Conservation (phyloP, 495 filamentous ascomycete species). For the Niebla homalea region DNA sequence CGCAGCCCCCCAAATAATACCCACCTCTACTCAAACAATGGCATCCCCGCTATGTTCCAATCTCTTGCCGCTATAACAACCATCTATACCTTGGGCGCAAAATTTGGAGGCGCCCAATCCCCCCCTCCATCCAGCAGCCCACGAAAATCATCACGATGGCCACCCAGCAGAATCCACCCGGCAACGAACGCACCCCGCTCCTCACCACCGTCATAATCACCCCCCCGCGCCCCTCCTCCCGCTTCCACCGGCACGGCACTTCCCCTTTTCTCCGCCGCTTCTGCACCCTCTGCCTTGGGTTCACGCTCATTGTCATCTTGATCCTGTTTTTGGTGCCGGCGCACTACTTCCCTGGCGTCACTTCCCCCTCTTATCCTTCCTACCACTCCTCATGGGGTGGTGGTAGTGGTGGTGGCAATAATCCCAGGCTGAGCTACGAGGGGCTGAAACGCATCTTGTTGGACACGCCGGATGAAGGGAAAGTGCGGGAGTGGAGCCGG, state of each 20-base stretch:
- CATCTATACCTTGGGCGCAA: too few relatives aligned
- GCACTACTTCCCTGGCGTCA: constrained; percentile 21
- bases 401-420: constrained; percentile 29
- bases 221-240: constrained; percentile 23
- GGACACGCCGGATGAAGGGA: constrained; percentile 53
- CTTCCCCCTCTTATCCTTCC: constrained; percentile 25
- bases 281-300: constrained; percentile 51
- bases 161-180: background rate
- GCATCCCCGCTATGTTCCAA: too few relatives aligned
- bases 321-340: constrained; percentile 49
- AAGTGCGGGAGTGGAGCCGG: constrained; percentile 66
- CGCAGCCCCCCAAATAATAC: too few relatives aligned
- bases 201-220: constrained; percentile 41
- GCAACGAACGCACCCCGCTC: constrained; percentile 46
- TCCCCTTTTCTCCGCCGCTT: constrained; percentile 57
- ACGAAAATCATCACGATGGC: too few relatives aligned
- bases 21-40: too few relatives aligned
- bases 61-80: too few relatives aligned
- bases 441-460: constrained; percentile 59
- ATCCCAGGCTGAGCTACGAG: constrained; percentile 43
- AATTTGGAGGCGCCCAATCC: too few relatives aligned
- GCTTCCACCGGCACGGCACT: constrained; percentile 40
- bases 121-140: too few relatives aligned
- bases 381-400: constrained; percentile 24
- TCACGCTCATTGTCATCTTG: constrained; percentile 42